phyloP scores from a whole-genome alignment of 108 stramenopile species.

The Nitzschia sp. region DNA sequence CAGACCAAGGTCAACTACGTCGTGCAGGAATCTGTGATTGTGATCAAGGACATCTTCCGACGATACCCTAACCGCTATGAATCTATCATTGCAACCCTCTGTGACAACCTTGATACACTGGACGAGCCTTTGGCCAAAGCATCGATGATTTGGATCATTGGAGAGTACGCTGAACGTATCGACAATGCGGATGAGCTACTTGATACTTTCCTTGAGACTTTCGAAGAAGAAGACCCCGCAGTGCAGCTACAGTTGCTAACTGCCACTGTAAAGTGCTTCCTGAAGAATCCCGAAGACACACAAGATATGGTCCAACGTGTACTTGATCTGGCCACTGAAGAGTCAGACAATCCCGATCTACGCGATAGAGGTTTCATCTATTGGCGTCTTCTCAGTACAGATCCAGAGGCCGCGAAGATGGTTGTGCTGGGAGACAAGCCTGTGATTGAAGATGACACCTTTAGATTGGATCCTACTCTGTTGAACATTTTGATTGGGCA shows the following conservation, averaged over 20 bases:
- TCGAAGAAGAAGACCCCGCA: conserved; percentile 93
- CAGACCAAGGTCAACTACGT: conserved; percentile 99
- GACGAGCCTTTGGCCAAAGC: conserved; percentile 99
- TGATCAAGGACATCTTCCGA: conserved; percentile 99
- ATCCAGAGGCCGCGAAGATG: conserved; percentile 98
- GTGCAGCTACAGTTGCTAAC: conserved; percentile 98
- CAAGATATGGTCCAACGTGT: conserved; percentile 99
- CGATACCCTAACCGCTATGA: conserved; percentile 99
- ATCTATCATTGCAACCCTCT: conserved; percentile 96
- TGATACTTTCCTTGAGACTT: conserved; percentile 96
- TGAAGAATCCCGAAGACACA: conserved; percentile 96
- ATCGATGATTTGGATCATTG: conserved; percentile 99
- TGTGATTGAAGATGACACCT: conserved; percentile 98
- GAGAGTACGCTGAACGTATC: conserved; percentile 99
- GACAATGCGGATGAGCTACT: conserved; percentile 99
- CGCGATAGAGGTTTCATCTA: conserved; percentile 99
- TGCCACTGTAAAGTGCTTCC: conserved; percentile 98
- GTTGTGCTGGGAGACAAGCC: conserved; percentile 98
- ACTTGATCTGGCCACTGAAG: conserved; percentile 96
- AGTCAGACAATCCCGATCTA: conserved; percentile 98
- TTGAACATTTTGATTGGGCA: conserved; percentile 91
- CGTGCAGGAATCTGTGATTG: conserved; percentile 98
- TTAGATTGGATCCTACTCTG: conserved; percentile 88
- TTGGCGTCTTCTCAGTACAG: conserved; percentile 96
- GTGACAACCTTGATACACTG: conserved; percentile 97